Conservation (phyloP, 2,329 filamentous ascomycete genomes). For the Fusarium subglutinans region DNA sequence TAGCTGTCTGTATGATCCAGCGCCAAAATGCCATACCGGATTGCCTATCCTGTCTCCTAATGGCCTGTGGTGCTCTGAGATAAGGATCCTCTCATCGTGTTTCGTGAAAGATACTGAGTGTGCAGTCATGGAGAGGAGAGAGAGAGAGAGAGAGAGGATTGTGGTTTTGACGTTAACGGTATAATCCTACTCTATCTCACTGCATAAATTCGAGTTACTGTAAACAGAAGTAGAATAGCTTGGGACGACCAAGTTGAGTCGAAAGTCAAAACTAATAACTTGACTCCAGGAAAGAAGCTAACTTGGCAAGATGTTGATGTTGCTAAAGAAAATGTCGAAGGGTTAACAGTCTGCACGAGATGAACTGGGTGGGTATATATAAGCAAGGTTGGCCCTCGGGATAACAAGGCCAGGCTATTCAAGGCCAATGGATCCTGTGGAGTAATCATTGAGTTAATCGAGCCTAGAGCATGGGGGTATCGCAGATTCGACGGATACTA, state of each 20-base stretch:
- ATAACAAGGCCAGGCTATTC: not conserved
- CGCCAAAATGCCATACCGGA: not conserved
- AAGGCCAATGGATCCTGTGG: not conserved
- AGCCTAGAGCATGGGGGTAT: not conserved
- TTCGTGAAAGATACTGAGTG: conserved; percentile 4
- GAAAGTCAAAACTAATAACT: not conserved
- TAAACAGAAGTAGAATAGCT: not conserved
- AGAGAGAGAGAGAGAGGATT: not conserved
- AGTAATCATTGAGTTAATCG: not conserved
- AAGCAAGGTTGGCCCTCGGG: not conserved
- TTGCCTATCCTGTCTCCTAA: conserved; percentile 6
- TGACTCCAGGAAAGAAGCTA: not conserved
- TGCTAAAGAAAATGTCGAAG: not conserved
- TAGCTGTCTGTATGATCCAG: not conserved
- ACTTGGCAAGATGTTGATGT: not conserved
- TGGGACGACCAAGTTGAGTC: not conserved
- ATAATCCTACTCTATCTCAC: not conserved
- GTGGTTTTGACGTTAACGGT: not conserved
- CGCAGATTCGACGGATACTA: not conserved
- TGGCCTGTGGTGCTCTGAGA: not conserved
- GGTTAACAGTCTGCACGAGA: not conserved
- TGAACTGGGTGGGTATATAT: not conserved
- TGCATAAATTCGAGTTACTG: not conserved
- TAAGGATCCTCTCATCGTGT: not conserved
- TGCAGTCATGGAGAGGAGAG: not conserved